Base-by-base conservation (phyloP, 208 protist genomes). In the Crithidia bombi region DNA sequence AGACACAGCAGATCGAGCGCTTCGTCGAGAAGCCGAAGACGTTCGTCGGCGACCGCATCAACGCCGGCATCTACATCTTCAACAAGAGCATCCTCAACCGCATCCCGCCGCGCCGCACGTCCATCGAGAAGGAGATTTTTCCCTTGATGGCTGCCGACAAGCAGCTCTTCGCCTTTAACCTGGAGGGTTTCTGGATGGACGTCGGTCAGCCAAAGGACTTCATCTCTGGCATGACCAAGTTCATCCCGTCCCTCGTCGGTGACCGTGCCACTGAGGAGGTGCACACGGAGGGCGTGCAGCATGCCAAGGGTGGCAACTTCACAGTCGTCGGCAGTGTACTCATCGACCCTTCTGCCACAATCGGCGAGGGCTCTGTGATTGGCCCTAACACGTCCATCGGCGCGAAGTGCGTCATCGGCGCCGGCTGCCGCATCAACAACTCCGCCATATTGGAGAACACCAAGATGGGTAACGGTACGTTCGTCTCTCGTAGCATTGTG, bases 161-260 rank as follows among this genome's bases (percentile, higher is more conserved):
- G n/a, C 67, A 98, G 73, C 89, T 99, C n/a, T 99, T 86, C 81
- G 89, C 86, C 46, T 98, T 98, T 83, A 91, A 95, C 63, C 86
- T 99, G 14, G 81, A 93, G 36, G 95, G 97, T 38, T 99, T 99
- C 80, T 99, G 98, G 98, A 99, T 98, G 95, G 98, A 99, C 68
- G 90, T 99, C 59, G 98, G 98, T 51, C 91, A 99, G 82, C 98
- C 98, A 5, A 83, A 85, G 30, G 98, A 99, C 74, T 99, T 89
- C 79, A 90, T 98, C 58, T 52, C 65, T 11, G 98, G 97, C 19
- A 91, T 94, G 57, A 55, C 50, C 35, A 91, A 98, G 63, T 98
- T 92, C 71, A 87, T 99, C 44, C 65, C 79, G 28, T 84, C 78
- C 17, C 74, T 96, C n/a, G 51, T 69, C 35, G 79, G 79, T 46